Percentiles rank a stretch among this genome's conserved stretches.
These are phyloP conservation scores for Pythium periplocum DNA, from an alignment of 352 stramenopile genomes.

Conservation along the genomic window DNA sequence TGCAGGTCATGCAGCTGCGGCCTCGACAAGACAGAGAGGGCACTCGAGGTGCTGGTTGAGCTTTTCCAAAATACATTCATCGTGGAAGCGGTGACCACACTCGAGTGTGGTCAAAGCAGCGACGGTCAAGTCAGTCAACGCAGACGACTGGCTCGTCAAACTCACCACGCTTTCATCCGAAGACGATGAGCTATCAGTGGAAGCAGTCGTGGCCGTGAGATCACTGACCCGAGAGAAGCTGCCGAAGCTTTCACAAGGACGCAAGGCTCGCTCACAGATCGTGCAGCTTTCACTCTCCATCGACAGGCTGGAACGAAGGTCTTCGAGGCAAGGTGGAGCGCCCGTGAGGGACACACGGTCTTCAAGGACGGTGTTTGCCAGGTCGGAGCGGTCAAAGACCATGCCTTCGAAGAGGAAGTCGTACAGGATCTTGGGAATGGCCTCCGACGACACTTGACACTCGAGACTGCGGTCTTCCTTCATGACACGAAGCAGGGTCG, in stretches of 20 bases:
- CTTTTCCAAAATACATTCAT: constrained; percentile 83
- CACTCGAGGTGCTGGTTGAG: constrained; percentile 70
- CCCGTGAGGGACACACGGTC: constrained; percentile 42
- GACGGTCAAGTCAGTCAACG: background rate
- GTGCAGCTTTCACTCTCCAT: constrained; percentile 40
- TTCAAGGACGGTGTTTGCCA: constrained; percentile 47
- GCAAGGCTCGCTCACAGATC: constrained; percentile 41
- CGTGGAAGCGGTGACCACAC: constrained; percentile 82
- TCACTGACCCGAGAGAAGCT: constrained; percentile 21
- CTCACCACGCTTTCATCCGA: constrained; percentile 19
- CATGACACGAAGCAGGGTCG: constrained; percentile 48
- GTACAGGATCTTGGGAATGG: constrained; percentile 64
- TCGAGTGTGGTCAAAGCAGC: constrained; percentile 63
- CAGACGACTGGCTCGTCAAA: constrained; percentile 12
- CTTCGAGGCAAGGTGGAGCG: background rate
- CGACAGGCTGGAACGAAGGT: constrained; percentile 5
- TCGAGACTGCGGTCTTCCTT: constrained; percentile 61
- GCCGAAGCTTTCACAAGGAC: constrained; percentile 17
- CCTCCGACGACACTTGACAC: constrained; percentile 48
- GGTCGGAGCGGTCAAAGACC: constrained; percentile 70
- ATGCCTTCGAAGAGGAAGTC: constrained; percentile 81
- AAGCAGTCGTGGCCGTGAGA: constrained; percentile 13
- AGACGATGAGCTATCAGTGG: constrained; percentile 2
- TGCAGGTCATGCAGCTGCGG: background rate
- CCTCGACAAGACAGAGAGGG: constrained; percentile 35